Evolutionary conservation across 495 filamentous ascomycete species (phyloP).

Genomic region (Paragyromitra xinjiangensis): DNA sequence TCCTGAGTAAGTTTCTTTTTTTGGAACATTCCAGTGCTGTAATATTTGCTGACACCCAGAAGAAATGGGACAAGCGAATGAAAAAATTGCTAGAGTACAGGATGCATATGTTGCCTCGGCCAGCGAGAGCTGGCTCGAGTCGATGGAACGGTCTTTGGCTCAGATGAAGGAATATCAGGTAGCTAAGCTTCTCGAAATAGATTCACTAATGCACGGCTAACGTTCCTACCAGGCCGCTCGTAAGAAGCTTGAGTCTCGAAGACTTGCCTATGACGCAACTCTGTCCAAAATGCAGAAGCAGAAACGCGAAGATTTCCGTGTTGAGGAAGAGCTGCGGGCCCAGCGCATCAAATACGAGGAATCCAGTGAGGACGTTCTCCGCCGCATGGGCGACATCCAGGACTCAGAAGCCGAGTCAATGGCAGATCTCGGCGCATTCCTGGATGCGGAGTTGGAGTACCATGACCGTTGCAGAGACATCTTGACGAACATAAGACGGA

Average conservation of each 20-base stretch:
- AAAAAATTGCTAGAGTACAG: conserved; percentile 85
- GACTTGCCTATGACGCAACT: conserved; percentile 90
- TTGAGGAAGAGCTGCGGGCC: conserved; percentile 90
- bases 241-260: conserved; percentile 92
- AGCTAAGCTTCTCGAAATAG: conserved; percentile 44
- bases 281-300: conserved; percentile 91
- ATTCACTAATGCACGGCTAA: conserved; percentile 24
- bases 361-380: conserved; percentile 88
- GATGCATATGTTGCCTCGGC: conserved; percentile 84
- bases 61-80: conserved; percentile 86
- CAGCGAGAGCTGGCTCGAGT: conserved; percentile 89
- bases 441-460: conserved; percentile 91
- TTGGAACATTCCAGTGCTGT: background rate
- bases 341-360: conserved; percentile 98
- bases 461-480: conserved; percentile 88
- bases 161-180: conserved; percentile 99
- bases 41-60: conserved; percentile 23
- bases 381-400: conserved; percentile 96
- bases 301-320: conserved; percentile 90
- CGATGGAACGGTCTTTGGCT: conserved; percentile 83
- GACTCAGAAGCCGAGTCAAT: conserved; percentile 88
- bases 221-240: conserved; percentile 69
- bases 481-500: conserved; percentile 70
- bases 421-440: conserved; percentile 77
- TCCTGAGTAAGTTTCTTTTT: conserved; percentile 69